Evolutionary conservation across 495 filamentous ascomycete genomes (phyloP).

Genomic region (Aspergillus campestris): DNA sequence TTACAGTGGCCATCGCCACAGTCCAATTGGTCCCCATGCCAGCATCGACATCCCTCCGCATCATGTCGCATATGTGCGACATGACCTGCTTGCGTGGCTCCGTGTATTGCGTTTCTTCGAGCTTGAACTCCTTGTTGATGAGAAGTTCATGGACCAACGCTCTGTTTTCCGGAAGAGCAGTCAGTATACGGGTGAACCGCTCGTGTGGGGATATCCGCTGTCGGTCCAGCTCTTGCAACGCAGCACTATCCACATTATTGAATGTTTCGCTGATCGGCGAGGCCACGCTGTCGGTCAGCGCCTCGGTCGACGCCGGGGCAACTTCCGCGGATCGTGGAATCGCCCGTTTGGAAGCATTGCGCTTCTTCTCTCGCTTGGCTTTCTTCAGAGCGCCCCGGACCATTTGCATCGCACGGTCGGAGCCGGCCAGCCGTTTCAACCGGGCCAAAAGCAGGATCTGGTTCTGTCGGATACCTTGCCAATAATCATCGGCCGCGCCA

Average conservation of each 20-base stretch:
- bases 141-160: conserved; percentile 83
- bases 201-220: conserved; percentile 32
- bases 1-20: conserved; percentile 74
- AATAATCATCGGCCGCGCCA: conserved; percentile 82
- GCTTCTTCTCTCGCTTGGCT: conserved; percentile 60
- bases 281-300: conserved; percentile 33
- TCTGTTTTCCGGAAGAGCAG: conserved; percentile 73
- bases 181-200: conserved; percentile 46
- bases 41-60: conserved; percentile 64
- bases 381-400: conserved; percentile 77
- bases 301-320: conserved; percentile 24
- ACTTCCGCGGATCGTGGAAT: conserved; percentile 42
- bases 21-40: conserved; percentile 69
- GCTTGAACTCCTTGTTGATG: conserved; percentile 74
- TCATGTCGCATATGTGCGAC: conserved; percentile 62
- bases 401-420: conserved; percentile 70
- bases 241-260: conserved; percentile 29
- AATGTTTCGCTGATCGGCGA: conserved; percentile 41
- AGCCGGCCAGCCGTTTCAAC: conserved; percentile 82
- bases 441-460: conserved; percentile 81
- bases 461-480: conserved; percentile 87
- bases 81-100: conserved; percentile 44
- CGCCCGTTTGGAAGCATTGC: conserved; percentile 48
- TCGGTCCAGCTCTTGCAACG: conserved; percentile 31
- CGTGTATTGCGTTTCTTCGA: conserved; percentile 45